Evolutionary conservation across 2,329 filamentous ascomycete species (phyloP), one percentile per base, ranked within the genome.

Genomic region (Cytospora mali): DNA sequence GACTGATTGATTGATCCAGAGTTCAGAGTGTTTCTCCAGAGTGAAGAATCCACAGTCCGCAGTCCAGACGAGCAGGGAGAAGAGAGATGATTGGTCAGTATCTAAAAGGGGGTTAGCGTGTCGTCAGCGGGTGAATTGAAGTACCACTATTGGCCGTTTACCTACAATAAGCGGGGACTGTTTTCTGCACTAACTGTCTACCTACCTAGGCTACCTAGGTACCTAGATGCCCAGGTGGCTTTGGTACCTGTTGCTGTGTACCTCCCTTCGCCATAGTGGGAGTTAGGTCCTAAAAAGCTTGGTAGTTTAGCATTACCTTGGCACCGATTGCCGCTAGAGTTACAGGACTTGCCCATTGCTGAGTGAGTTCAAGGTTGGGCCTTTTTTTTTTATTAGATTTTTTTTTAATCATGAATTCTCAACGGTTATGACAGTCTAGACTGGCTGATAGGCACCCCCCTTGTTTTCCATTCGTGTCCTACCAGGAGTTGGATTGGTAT

Each of bases 91-190:
- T 53, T 60, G 49, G 57, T 28, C 14, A n/a, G 57, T 2, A 18
- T 14, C 35, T 54, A 27, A 35, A 48, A 60, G 14, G 28, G 33
- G 57, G 14, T 29, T 60, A 60, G 57, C 57, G 50, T 14, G n/a
- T n/a, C 35, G 16, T 39, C 35, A 39, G 16, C 16, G 14, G 14
- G 1, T 3, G 16, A n/a, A 23, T 25, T 13, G 21, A 25, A 25
- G n/a, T 35, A 10, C 11, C 3, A 18, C 54, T 25, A 51, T 60
- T 60, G 57, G 57, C 33, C 18, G 16, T 39, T 54, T n/a, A 18
- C 27, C 27, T 51, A 48, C 48, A 50, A 60, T 54, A 60, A 54
- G 57, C 57, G 57, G 57, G 57, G 31, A 46, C 28, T 9, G n/a
- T 53, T 27, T 6, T 21, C 51, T 28, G 49, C 48, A 16, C 18